A percentile compares a stretch with the other conserved stretches of the same genome.
phyloP scores from a whole-genome alignment of 352 stramenopile species.

The Achlya hypogyna region DNA sequence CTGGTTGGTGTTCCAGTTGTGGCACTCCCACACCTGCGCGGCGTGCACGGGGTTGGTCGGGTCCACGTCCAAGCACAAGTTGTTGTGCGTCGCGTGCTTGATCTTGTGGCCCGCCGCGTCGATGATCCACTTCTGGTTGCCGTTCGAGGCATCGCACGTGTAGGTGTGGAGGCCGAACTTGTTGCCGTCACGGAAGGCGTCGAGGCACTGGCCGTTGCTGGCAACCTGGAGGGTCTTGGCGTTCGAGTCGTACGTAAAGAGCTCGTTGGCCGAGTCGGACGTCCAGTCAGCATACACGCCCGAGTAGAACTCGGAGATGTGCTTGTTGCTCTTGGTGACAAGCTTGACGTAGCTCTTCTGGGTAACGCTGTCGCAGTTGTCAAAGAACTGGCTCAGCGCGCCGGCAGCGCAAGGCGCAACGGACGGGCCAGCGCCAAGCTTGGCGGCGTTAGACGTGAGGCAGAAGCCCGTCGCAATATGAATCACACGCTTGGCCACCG shows the following conservation, averaged over 20 bases:
- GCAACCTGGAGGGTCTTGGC: constrained; percentile 12
- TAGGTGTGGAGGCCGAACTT: constrained; percentile 35
- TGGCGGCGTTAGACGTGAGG: background rate
- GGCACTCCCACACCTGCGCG: constrained; percentile 11
- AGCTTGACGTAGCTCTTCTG: constrained; percentile 7
- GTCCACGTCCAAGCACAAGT: constrained; percentile 52
- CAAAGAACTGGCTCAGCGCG: background rate
- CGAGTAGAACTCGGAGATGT: constrained; percentile 2
- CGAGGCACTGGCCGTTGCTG: constrained; percentile 22
- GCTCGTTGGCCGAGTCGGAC: constrained; percentile 8
- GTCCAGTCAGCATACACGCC: constrained; percentile 4
- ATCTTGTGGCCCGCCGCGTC: constrained; percentile 35
- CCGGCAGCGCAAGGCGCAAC: background rate
- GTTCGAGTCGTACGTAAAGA: background rate
- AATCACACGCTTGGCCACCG: background rate
- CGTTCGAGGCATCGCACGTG: constrained; percentile 40
- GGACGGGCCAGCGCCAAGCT: background rate
- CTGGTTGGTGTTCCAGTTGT: background rate
- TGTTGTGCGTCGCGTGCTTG: constrained; percentile 32
- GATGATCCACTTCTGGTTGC: constrained; percentile 60
- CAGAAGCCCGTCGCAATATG: background rate
- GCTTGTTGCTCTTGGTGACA: background rate
- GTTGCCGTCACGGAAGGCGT: constrained; percentile 15
- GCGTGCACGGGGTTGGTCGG: background rate
- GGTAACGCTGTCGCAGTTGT: background rate